Base-by-base conservation (phyloP, 2,329 filamentous ascomycete genomes). In the Diaporthe helianthi region DNA sequence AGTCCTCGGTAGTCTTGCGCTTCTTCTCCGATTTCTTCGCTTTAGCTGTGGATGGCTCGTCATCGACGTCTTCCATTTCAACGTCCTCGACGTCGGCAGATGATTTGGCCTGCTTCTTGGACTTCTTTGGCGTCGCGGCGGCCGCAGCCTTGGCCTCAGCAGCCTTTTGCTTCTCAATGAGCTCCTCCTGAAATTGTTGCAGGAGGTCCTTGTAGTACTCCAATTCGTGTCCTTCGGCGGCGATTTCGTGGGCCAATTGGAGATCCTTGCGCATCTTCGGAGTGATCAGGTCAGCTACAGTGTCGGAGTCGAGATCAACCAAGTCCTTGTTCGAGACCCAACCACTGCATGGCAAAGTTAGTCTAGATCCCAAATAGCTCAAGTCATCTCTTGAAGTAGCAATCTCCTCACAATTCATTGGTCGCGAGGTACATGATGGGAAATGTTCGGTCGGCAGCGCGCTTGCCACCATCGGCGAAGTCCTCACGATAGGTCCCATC, bases 341-440 rank as follows among this genome's bases (percentile, higher is more conserved):
- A 46, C 93, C 92, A 81, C 96, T 99, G 75, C 4, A 15, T 8
- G 22, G n/a, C 9, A 44, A 41, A 22, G 55, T 71, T 31, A 71
- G 67, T 63, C 8, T 19, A 13, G 41, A 17, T 49, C 3, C 29
- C 26, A 10, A 47, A 24, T 69, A 19, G 69, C 12, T 41, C 54
- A 55, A 29, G 33, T 46, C 15, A 6, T 36, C 71, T 68, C 10
- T 31, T 17, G 15, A 15, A 36, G 36, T 38, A 13, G 36, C 1
- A 38, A 44, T 19, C 31, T 41, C 89, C 95, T 89, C 83, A 99
- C 96, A 99, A 98, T 85, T 98, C 95, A 76, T 98, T 98, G 46
- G 94, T 97, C 73, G 89, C 86, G 63, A 98, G 83, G 79, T 97
- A 98, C 95, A 98, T 98, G 77, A 98, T 90, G 6, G 95, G 93